These are phyloP conservation scores for Penicillium corylophilum DNA, from an alignment of 2,329 filamentous ascomycete species.

Conservation along the genomic window DNA sequence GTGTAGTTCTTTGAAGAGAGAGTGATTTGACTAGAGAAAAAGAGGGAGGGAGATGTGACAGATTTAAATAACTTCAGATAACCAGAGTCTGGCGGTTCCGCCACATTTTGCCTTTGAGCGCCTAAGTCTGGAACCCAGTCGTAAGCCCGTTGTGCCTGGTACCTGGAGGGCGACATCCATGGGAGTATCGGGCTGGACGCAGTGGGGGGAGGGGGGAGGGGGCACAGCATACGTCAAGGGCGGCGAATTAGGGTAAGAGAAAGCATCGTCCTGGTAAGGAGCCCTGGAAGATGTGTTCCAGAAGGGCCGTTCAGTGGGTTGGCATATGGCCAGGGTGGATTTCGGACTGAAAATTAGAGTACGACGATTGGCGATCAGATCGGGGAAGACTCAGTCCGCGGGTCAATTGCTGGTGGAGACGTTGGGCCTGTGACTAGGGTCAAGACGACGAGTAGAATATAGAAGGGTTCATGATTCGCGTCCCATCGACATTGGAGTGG, in stretches of 20 bases:
- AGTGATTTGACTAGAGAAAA: slow-evolving; percentile 3
- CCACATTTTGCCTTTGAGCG: not conserved
- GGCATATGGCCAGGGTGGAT: slow-evolving; percentile 3
- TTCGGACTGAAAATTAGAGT: not conserved
- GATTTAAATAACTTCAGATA: slow-evolving; percentile 1
- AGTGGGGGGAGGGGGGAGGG: slow-evolving; percentile 1
- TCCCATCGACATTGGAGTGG: not conserved
- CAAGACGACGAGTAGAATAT: not conserved
- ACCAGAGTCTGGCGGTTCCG: slow-evolving; percentile 1
- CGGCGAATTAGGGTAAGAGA: not conserved
- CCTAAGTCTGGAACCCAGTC: slow-evolving; percentile 2
- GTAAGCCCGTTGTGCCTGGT: slow-evolving; percentile 10
- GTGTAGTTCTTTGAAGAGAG: slow-evolving; percentile 14
- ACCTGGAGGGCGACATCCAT: slow-evolving; percentile 8
- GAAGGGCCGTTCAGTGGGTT: slow-evolving; percentile 15
- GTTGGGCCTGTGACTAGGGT: not conserved
- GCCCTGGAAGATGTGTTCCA: slow-evolving; percentile 2
- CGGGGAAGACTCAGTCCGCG: not conserved
- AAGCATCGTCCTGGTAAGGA: not conserved
- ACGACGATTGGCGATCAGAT: slow-evolving; percentile 9
- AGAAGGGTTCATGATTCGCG: not conserved
- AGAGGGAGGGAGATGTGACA: not conserved
- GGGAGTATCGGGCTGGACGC: not conserved
- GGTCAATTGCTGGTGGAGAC: not conserved
- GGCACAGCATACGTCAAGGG: slow-evolving; percentile 12